phyloP scores from a whole-genome alignment of 148 eudicot species.

The Persicaria tinctoria region DNA sequence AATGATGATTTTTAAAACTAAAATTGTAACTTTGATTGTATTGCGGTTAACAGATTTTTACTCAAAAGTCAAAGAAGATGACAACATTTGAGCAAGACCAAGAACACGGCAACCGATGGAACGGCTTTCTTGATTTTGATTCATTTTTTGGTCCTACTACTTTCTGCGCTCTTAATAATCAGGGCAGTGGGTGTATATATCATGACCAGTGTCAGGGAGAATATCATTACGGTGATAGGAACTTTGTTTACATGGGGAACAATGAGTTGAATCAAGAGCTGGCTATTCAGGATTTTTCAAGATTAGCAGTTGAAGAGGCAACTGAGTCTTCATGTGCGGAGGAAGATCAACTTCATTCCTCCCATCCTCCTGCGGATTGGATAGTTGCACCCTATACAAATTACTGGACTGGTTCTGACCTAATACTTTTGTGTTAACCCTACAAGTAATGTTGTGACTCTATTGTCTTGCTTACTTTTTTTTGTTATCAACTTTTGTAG shows the following conservation, averaged over 20 bases:
- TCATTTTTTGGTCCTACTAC: slow-evolving; percentile 33
- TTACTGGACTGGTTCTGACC: slow-evolving; percentile 45
- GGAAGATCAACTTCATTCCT: slow-evolving; percentile 30
- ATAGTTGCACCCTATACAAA: slow-evolving; percentile 29
- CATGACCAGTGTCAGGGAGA: slow-evolving; percentile 38
- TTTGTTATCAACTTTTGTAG: slow-evolving; percentile 29
- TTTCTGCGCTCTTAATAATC: slow-evolving; percentile 38
- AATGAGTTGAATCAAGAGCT: slow-evolving; percentile 44
- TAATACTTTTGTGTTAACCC: slow-evolving; percentile 6
- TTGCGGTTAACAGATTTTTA: slow-evolving; percentile 14
- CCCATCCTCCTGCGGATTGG: slow-evolving; percentile 42
- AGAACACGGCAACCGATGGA: slow-evolving; percentile 59
- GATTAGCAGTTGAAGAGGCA: slow-evolving; percentile 44
- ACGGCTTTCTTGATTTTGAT: slow-evolving; percentile 54
- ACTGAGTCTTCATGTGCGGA: slow-evolving; percentile 42
- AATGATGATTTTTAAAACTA: background rate
- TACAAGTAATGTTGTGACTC: background rate
- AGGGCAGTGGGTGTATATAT: slow-evolving; percentile 48
- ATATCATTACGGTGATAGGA: slow-evolving; percentile 25
- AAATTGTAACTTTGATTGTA: background rate
- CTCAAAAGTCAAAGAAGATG: slow-evolving; percentile 19
- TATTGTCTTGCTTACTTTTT: slow-evolving; percentile 14
- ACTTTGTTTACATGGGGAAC: slow-evolving; percentile 33
- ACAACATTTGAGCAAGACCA: slow-evolving; percentile 53
- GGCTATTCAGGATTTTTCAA: slow-evolving; percentile 63